Base-by-base conservation (phyloP, 2,329 filamentous ascomycete species). In the Ilyonectria robusta region DNA sequence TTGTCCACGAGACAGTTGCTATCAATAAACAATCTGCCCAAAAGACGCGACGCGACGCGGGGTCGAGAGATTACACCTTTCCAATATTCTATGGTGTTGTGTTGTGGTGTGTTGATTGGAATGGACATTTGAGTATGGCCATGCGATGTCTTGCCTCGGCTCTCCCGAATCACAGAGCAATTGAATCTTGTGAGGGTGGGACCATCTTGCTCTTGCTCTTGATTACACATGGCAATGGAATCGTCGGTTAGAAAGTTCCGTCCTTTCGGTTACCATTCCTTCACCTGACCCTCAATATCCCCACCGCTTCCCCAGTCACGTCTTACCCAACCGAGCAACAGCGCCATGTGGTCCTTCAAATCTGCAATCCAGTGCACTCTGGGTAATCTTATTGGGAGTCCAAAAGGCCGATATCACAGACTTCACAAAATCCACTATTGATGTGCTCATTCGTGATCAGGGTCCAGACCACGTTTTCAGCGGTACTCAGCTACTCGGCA, bases 31-130 rank as follows among this genome's bases (percentile, higher is more conserved):
- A 70, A 46, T 23, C 29, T 44, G 23, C 26, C 37, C 6, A 17
- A 44, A 19, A 54, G 51, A 63, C 61, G 61, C 62, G 53, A 69
- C 67, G 65, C 62, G 65, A 59, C 50, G 66, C 62, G 63, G 70
- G 59, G 65, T 70, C 46, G 37, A 54, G 58, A 67, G 37, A 66
- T 61, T 55, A 26, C 55, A 23, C 33, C 35, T 44, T 64, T 61
- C 50, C 37, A 54, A 23, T 26, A n/a, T 15, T 62, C 42, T 33
- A 33, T 48, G 54, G 55, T 59, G 56, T 65, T 46, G 59, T 57
- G 44, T 46, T 33, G 21, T 63, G 42, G 57, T 42, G 44, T 35
- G 19, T 53, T 54, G 48, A 9, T 47, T 61, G 37, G 51, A 44
- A 29, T 37, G 48, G 17, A 26, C 21, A 35, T 53, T 31, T 35